Evolutionary conservation across 179 eudicot species (phyloP).

Genomic region (Nepenthes alata): DNA sequence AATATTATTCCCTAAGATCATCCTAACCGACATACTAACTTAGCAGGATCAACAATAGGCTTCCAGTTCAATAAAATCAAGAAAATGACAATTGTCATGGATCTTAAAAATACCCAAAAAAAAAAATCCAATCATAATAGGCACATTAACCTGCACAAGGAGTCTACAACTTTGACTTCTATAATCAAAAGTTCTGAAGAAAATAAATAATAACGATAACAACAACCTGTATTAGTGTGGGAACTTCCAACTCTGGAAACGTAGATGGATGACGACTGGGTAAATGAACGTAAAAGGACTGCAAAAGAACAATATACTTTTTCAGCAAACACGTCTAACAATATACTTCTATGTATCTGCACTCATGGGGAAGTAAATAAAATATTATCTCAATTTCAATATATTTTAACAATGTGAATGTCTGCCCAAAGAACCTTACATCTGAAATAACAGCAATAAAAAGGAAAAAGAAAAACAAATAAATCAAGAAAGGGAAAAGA

Average conservation of each 20-base stretch:
- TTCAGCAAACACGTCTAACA: neutral
- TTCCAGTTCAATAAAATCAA: no score
- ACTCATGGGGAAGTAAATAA: neutral
- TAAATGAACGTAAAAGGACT: constrained; percentile 87
- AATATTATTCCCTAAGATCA: no score
- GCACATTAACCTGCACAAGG: neutral
- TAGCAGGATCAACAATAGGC: no score
- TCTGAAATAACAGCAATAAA: no score
- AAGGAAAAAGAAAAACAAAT: no score
- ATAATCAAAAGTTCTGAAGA: neutral
- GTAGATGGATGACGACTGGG: constrained; percentile 87
- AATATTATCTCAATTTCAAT: no score
- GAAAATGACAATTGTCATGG: no score
- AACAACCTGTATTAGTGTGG: constrained; percentile 82
- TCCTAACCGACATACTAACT: no score
- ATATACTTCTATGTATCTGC: neutral
- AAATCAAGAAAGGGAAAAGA: no score
- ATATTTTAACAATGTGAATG: no score
- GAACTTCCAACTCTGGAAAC: constrained; percentile 86
- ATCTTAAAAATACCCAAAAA: no score
- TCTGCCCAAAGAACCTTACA: no score
- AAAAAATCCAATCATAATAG: neutral
- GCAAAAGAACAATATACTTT: constrained; percentile 17
- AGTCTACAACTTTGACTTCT: neutral
- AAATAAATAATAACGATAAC: neutral